These are phyloP conservation scores for Bipolaris oryzae DNA, from an alignment of 2,329 filamentous ascomycete genomes.

Conservation along the genomic window DNA sequence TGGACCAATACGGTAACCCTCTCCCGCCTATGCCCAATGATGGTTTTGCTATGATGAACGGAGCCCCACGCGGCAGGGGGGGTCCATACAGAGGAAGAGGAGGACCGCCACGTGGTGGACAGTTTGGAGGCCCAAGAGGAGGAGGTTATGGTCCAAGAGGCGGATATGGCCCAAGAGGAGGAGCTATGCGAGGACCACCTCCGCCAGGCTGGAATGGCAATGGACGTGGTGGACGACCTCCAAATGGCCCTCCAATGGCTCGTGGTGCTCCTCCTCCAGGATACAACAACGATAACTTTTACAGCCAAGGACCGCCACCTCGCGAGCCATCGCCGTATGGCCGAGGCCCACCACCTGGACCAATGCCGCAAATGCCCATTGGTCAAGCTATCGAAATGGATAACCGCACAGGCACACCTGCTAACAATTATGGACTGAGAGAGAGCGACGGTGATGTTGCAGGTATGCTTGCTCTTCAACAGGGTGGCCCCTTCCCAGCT, in stretches of 20 bases:
- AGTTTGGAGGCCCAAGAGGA: constrained; percentile 43
- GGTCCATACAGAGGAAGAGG: constrained; percentile 48
- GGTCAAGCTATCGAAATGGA: constrained; percentile 83
- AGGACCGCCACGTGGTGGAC: constrained; percentile 47
- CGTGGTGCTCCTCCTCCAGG: constrained; percentile 52
- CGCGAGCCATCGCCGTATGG: constrained; percentile 48
- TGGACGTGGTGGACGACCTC: constrained; percentile 43
- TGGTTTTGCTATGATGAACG: constrained; percentile 51
- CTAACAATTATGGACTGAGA: constrained; percentile 50
- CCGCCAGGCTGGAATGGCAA: constrained; percentile 50
- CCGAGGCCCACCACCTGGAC: constrained; percentile 63
- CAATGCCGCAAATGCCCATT: constrained; percentile 45
- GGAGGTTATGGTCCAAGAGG: constrained; percentile 17
- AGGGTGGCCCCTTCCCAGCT: constrained; percentile 48
- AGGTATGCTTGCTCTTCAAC: constrained; percentile 75
- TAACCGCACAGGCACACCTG: constrained; percentile 54
- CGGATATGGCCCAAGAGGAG: constrained; percentile 9
- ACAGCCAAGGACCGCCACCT: constrained; percentile 48
- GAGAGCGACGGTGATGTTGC: constrained; percentile 75
- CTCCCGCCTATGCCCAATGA: constrained; percentile 53
- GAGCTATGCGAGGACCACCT: constrained; percentile 49
- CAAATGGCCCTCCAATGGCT: constrained; percentile 47
- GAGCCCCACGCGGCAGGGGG: constrained; percentile 50
- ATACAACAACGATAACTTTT: constrained; percentile 48
- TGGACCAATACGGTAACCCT: constrained; percentile 71